Conservation (phyloP, 768 basidiomycete genomes). For the Trametes meyenii region DNA sequence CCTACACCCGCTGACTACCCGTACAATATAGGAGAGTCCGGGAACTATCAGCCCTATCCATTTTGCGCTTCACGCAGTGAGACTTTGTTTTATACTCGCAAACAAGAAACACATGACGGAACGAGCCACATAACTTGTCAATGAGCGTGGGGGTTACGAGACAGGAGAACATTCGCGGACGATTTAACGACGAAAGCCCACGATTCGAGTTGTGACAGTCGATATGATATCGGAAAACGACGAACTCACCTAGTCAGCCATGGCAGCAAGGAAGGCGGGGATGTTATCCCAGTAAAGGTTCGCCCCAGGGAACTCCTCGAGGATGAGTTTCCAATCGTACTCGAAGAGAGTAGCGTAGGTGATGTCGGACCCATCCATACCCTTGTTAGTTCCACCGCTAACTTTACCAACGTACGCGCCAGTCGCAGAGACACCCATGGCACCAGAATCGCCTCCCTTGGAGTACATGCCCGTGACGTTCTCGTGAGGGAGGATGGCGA, state of each 20-base stretch:
- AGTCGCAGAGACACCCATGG: conserved; percentile 25
- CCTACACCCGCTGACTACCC: too few relatives aligned
- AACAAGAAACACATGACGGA: too few relatives aligned
- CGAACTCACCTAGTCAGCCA: conserved; percentile 16
- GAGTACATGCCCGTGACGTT: conserved; percentile 28
- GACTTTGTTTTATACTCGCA: too few relatives aligned
- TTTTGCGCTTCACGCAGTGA: too few relatives aligned
- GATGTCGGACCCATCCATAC: conserved; percentile 33
- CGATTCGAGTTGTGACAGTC: neutral
- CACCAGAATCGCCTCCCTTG: conserved; percentile 32
- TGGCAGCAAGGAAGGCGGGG: conserved; percentile 21
- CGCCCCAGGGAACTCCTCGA: conserved; percentile 30
- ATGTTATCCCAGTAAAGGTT: conserved; percentile 27
- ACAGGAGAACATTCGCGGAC: neutral
- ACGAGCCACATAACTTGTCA: too few relatives aligned
- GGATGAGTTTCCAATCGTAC: conserved; percentile 29
- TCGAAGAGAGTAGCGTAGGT: conserved; percentile 30
- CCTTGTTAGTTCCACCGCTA: too few relatives aligned
- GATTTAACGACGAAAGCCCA: neutral
- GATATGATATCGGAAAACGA: conserved; percentile 11
- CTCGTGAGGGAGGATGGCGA: conserved; percentile 28
- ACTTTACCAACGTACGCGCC: conserved; percentile 27
- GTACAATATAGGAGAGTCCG: too few relatives aligned
- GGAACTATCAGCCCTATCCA: too few relatives aligned
- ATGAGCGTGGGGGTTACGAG: too few relatives aligned